Conservation (phyloP, 805 yeast genomes). For the Schwanniomyces polymorphus region DNA sequence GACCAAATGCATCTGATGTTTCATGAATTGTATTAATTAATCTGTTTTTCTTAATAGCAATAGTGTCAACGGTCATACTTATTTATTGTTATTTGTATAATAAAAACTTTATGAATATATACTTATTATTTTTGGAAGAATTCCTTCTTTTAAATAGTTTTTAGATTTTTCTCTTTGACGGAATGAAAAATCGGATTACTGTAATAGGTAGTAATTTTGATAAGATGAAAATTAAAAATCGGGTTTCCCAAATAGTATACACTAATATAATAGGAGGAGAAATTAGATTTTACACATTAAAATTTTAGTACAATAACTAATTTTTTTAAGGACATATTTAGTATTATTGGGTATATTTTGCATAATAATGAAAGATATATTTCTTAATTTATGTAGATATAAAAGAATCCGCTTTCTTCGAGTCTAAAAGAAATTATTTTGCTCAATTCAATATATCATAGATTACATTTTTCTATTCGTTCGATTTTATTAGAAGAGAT, state of each 20-base stretch:
- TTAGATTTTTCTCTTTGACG: background rate
- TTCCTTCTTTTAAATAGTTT: background rate
- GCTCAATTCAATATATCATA: too few species aligned
- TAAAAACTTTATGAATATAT: background rate
- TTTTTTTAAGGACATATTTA: too few species aligned
- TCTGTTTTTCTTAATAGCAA: constrained; percentile 19
- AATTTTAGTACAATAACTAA: background rate
- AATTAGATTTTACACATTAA: background rate
- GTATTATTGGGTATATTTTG: too few species aligned
- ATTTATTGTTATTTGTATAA: background rate
- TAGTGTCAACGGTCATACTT: background rate
- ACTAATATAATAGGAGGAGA: background rate
- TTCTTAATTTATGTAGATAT: too few species aligned
- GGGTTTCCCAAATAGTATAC: background rate
- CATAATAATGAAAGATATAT: too few species aligned
- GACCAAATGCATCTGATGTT: constrained; percentile 59
- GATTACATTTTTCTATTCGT: too few species aligned
- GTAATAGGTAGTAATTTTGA: background rate
- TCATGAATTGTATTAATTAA: constrained; percentile 59
- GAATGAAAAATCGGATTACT: background rate
- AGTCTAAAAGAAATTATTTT: too few species aligned
- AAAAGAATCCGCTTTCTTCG: too few species aligned
- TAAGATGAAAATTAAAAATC: background rate
- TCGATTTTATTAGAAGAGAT: too few species aligned
- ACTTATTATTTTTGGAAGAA: background rate